Conservation (phyloP, 352 stramenopile genomes). For the Phytopythium oedochilum region DNA sequence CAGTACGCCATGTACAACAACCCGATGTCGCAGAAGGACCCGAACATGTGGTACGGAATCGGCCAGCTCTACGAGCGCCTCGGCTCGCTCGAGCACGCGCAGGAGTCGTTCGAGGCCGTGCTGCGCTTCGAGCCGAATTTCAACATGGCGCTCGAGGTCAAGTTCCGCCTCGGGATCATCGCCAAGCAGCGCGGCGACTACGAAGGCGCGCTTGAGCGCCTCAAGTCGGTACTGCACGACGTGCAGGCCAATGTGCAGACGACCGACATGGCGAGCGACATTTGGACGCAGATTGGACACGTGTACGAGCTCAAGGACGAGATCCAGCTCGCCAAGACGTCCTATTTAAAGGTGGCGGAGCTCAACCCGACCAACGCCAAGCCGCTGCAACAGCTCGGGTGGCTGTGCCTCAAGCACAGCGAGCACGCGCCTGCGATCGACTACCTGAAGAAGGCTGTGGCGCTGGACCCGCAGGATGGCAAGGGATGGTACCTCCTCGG, state of each 20-base stretch:
- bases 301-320: slow-evolving; percentile 87
- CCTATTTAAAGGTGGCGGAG: slow-evolving; percentile 80
- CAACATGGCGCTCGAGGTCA: slow-evolving; percentile 86
- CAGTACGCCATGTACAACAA: slow-evolving; percentile 91
- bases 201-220: slow-evolving; percentile 70
- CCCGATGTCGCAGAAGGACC: slow-evolving; percentile 82
- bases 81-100: slow-evolving; percentile 76
- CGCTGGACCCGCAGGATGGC: slow-evolving; percentile 74
- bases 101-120: slow-evolving; percentile 84
- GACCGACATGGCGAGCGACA: slow-evolving; percentile 82
- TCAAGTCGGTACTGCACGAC: slow-evolving; percentile 80
- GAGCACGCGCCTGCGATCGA: slow-evolving; percentile 81
- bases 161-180: slow-evolving; percentile 83
- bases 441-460: slow-evolving; percentile 80
- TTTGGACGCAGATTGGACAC: slow-evolving; percentile 86
- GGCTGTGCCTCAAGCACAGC: slow-evolving; percentile 82
- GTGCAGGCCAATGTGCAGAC: slow-evolving; percentile 78
- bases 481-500: slow-evolving; percentile 89
- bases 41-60: slow-evolving; percentile 87
- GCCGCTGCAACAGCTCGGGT: slow-evolving; percentile 78
- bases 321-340: slow-evolving; percentile 81
- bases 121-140: slow-evolving; percentile 84
- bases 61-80: slow-evolving; percentile 84
- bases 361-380: slow-evolving; percentile 84
- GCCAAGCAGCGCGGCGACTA: slow-evolving; percentile 81